These are phyloP conservation scores for Pichia manshurica DNA, from an alignment of 805 yeast species.

Conservation along the genomic window DNA sequence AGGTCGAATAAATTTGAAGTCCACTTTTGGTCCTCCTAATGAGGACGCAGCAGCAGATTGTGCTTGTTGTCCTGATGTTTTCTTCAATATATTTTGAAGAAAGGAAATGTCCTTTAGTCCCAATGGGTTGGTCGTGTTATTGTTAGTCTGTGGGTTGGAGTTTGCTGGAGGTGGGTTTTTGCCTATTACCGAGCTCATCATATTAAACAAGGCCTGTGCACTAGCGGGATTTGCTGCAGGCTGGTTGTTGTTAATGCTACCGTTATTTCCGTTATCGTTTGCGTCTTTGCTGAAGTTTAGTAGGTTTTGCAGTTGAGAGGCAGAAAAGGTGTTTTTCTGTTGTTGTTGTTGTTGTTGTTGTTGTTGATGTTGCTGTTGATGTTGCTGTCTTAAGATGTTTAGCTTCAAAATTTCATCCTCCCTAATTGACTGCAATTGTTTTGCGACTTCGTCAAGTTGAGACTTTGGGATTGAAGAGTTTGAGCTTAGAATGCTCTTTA, in stretches of 20 bases:
- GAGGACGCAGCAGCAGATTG: not conserved
- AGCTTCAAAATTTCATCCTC: conserved; percentile 31
- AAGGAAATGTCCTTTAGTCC: conserved; percentile 18
- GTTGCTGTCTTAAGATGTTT: conserved; percentile 20
- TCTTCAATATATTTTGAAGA: conserved; percentile 18
- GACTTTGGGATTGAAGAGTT: conserved; percentile 23
- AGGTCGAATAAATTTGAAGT: conserved; percentile 17
- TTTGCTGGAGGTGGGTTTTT: conserved; percentile 5
- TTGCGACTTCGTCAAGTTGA: conserved; percentile 29
- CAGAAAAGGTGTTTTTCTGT: conserved; percentile 9
- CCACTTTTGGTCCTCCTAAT: conserved; percentile 27
- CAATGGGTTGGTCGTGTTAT: conserved; percentile 10
- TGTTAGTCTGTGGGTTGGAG: not conserved
- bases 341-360: conserved; percentile 18
- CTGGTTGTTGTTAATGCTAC: conserved; percentile 6
- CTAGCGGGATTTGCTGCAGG: conserved; percentile 10
- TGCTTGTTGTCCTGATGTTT: not conserved
- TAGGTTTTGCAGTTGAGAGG: conserved; percentile 17
- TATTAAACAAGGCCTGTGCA: conserved; percentile 17
- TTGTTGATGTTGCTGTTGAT: conserved; percentile 20
- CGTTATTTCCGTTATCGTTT: not conserved
- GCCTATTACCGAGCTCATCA: conserved; percentile 21
- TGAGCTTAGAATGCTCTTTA: conserved; percentile 35
- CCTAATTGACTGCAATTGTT: conserved; percentile 29
- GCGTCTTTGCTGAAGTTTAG: conserved; percentile 7